Conservation (phyloP, 495 filamentous ascomycete genomes). For the Penicillium bialowiezense region DNA sequence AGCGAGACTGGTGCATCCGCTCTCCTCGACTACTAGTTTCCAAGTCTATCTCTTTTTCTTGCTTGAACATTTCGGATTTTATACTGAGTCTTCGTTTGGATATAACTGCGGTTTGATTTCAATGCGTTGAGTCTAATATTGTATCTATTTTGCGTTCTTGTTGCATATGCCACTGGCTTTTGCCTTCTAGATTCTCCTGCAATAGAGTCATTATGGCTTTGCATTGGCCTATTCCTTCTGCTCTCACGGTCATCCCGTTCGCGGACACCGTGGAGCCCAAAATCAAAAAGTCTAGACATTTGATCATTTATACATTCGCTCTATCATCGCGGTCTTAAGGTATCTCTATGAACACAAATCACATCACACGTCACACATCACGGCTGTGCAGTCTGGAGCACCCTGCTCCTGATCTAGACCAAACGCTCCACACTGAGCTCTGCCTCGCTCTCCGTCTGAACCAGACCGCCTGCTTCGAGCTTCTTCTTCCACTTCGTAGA, state of each 20-base stretch:
- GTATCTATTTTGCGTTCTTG: conserved; percentile 10
- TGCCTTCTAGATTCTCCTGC: not conserved
- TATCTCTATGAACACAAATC: conserved; percentile 8
- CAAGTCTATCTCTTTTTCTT: conserved; percentile 2
- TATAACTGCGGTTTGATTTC: not conserved
- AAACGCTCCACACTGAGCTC: conserved; percentile 40
- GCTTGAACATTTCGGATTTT: conserved; percentile 4
- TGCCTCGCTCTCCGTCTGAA: conserved; percentile 39
- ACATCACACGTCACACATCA: not conserved
- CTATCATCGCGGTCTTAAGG: conserved; percentile 4
- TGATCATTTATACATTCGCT: conserved; percentile 2
- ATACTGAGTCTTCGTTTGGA: conserved; percentile 1
- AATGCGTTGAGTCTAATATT: not conserved
- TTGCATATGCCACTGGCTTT: not conserved
- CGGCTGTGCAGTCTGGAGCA: conserved; percentile 14
- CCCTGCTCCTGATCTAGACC: conserved; percentile 26
- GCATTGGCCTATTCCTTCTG: not conserved
- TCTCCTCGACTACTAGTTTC: conserved; percentile 55
- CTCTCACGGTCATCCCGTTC: not conserved
- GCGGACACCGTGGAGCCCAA: not conserved
- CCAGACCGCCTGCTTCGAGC: conserved; percentile 59
- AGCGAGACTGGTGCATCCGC: conserved; percentile 86
- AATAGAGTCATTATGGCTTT: not conserved
- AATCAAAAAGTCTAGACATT: not conserved
- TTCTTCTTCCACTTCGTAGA: conserved; percentile 86